Percentiles rank a stretch among this genome's conserved stretches.
These are phyloP conservation scores for Groenewaldozyma salmanticensis DNA, from an alignment of 805 yeast species.

Conservation along the genomic window DNA sequence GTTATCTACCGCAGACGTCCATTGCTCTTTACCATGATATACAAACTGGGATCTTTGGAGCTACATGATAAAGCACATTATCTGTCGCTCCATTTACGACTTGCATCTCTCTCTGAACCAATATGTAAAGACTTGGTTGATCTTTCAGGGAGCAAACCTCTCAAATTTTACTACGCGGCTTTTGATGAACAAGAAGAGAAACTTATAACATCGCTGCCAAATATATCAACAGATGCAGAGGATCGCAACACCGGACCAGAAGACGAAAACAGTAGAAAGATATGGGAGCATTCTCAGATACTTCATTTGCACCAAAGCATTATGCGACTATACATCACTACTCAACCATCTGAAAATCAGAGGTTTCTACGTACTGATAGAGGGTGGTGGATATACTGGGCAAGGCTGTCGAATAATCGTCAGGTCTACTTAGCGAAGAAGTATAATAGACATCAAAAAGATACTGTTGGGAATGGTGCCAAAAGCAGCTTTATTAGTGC, in stretches of 20 bases:
- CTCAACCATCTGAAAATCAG: conserved; percentile 12
- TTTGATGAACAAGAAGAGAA: conserved; percentile 7
- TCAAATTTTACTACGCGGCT: conserved; percentile 17
- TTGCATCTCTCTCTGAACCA: conserved; percentile 21
- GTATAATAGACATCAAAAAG: conserved; percentile 9
- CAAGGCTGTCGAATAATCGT: conserved; percentile 14
- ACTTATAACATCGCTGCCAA: conserved; percentile 17
- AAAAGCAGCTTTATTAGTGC: conserved; percentile 17
- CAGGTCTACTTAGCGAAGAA: conserved; percentile 19
- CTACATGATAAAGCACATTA: conserved; percentile 8
- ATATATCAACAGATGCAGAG: conserved; percentile 9
- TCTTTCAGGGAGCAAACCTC: not conserved
- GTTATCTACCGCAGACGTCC: conserved; percentile 20
- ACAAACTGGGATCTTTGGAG: conserved; percentile 4
- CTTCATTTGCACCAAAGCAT: conserved; percentile 16
- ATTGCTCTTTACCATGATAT: conserved; percentile 16
- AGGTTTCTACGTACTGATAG: conserved; percentile 16
- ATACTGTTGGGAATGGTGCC: conserved; percentile 6
- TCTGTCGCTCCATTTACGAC: conserved; percentile 15
- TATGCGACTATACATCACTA: conserved; percentile 5
- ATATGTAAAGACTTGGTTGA: conserved; percentile 14
- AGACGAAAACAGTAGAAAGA: too few species aligned
- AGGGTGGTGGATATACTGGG: conserved; percentile 24
- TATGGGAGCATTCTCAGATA: conserved; percentile 10
- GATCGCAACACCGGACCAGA: conserved; percentile 10